These are phyloP conservation scores for Chrysoporthe austroafricana DNA, from an alignment of 2,329 filamentous ascomycete genomes.

Conservation along the genomic window DNA sequence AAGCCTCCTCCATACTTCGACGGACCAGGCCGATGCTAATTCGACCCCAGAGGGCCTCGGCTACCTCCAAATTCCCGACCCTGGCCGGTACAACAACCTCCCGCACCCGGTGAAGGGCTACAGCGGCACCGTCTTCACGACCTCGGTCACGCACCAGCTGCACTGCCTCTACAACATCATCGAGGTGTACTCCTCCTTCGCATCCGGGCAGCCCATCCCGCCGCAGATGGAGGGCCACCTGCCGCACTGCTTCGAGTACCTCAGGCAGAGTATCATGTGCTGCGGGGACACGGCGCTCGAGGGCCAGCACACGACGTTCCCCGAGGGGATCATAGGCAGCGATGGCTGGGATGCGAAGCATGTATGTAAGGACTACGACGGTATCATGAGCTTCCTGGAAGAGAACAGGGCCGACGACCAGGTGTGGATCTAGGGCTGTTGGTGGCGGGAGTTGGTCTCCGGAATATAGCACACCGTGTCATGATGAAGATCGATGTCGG, in stretches of 20 bases:
- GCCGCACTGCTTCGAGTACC: slow-evolving; percentile 45
- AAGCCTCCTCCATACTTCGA: neutral
- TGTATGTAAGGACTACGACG: slow-evolving; percentile 45
- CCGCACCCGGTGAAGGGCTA: slow-evolving; percentile 40
- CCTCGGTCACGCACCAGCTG: slow-evolving; percentile 49
- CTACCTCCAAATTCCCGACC: slow-evolving; percentile 43
- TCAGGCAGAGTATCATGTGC: slow-evolving; percentile 42
- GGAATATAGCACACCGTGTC: neutral
- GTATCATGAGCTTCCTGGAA: slow-evolving; percentile 41
- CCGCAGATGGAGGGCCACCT: slow-evolving; percentile 43
- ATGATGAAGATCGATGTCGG: no score
- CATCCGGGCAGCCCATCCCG: slow-evolving; percentile 37
- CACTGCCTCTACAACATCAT: slow-evolving; percentile 48
- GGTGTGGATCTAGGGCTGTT: slow-evolving; percentile 42
- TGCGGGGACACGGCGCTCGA: slow-evolving; percentile 40
- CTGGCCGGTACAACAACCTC: slow-evolving; percentile 41
- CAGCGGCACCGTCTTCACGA: slow-evolving; percentile 43
- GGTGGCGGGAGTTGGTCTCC: neutral
- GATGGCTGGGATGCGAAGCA: slow-evolving; percentile 50
- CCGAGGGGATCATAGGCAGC: slow-evolving; percentile 41
- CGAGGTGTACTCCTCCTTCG: slow-evolving; percentile 40
- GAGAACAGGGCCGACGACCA: slow-evolving; percentile 40
- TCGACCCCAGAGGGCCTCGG: slow-evolving; percentile 42
- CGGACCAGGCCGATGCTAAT: neutral
- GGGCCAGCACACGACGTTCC: slow-evolving; percentile 46